Evolutionary conservation across 2,329 filamentous ascomycete genomes (phyloP), one percentile per base, ranked within the genome.

Genomic region (Chaetothyriales sp.): DNA sequence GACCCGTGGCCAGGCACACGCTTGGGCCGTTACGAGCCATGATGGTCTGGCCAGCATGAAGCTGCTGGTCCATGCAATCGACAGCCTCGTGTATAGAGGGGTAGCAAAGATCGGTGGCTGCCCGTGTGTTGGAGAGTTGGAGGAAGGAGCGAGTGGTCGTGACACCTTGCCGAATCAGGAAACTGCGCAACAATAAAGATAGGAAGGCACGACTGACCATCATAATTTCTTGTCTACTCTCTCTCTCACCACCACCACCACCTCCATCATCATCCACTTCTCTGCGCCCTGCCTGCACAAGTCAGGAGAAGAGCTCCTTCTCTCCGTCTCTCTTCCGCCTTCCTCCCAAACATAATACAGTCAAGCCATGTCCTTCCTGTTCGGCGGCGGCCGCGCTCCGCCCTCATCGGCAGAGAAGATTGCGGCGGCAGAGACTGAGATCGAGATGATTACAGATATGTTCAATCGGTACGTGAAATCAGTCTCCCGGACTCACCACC

Each of bases 351-450:
- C 18, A 12, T 8, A 28, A 19, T 19, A 20, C 19, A 48, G 19
- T 18, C 46, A 47, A 66, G 76, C 61, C 50, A 85, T 85, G 82
- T 84, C 81, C 57, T 83, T 84, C 73, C 77, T 85, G 61, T 83
- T 83, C 66, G 79, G 83, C 66, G 74, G 76, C 63, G 73, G 72
- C 52, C 75, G 80, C 60, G 85, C 86, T 56, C 87, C 95, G 73
- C 84, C 89, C 67, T 84, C 87, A 57, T 95, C 89, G 64, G 89
- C 87, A 69, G 86, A 96, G 77, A 98, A 96, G 79, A 92, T 98
- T 68, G 85, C 86, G 63, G 86, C 87, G 63, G 89, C 93, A 62
- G 90, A 98, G 75, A 84, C 87, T 60, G 93, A 98, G 75, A 87
- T 61, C 71, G 92, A 95, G 72, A 89, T 96, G 76, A 81, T 95